Base-by-base conservation (phyloP, 2,329 filamentous ascomycete genomes). In the Beauveria varroae region DNA sequence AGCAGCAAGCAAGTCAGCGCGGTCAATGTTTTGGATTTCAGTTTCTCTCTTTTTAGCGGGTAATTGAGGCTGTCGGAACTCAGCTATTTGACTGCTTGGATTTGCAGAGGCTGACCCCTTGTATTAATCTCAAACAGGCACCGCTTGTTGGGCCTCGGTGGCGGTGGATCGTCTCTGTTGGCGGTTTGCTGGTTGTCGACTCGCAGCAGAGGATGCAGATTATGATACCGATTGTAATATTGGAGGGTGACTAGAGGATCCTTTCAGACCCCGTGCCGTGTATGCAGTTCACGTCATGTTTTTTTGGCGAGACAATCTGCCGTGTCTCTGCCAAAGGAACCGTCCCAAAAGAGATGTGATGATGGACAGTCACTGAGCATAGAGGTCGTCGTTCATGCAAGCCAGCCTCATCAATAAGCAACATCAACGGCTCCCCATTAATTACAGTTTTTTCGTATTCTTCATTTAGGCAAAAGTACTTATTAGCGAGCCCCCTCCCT, bases 201-300 rank as follows among this genome's bases (percentile, higher is more conserved):
- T 50, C 30, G 55, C 34, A 56, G 53, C 41, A 56, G 20, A 44
- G 43, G 55, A 30, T 46, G 55, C 55, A 59, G 46, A 59, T 59
- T 59, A 26, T 59, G 57, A 59, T 44, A 59, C 57, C 57, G 57
- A 59, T 52, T 59, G n/a, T 59, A 44, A 59, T 59, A 59, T 59
- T 59, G 47, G 57, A 59, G 57, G 57, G 57, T 47, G 34, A 40
- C 24, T 24, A 26, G 57, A 59, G 57, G 57, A 52, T 59, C 57
- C 57, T 43, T 12, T 22, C 1, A 12, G 30, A 28, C 30, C 30
- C 49, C 16, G 34, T 37, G 34, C 34, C 14, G 30, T 34, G 30
- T 14, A 34, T 34, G 30, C 30, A 34, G 30, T 34, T 14, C 12
- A 34, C 30, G 30, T 34, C 10, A 34, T 34, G 30, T 37, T 16